Evolutionary conservation across 108 stramenopile species (phyloP).

Genomic region (Thalassiosira profunda): DNA sequence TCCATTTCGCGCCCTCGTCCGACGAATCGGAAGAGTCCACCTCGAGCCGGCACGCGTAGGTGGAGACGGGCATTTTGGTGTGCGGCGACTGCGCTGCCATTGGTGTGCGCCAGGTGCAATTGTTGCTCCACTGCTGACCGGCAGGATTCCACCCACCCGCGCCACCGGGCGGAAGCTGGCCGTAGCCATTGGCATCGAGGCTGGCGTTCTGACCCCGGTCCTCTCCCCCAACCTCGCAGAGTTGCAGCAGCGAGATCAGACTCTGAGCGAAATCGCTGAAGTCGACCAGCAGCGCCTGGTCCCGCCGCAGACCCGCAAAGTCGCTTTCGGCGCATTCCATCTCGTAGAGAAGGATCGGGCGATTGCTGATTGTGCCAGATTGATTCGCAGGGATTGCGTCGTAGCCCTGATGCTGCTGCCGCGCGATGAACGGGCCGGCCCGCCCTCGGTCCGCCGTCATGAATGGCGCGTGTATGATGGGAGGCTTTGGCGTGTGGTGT

Average conservation of each 20-base stretch:
- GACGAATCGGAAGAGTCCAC: conserved; percentile 9
- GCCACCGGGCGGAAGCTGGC: background rate
- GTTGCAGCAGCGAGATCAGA: conserved; percentile 43
- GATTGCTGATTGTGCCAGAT: conserved; percentile 4
- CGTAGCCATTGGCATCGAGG: background rate
- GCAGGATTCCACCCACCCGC: background rate
- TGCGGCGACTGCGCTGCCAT: background rate
- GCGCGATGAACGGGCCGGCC: conserved; percentile 20
- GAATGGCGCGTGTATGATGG: conserved; percentile 39
- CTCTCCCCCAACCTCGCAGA: conserved; percentile 47
- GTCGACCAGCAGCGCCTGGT: conserved; percentile 55
- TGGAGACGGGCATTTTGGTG: conserved; percentile 30
- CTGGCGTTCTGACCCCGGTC: too few species aligned
- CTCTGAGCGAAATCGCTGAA: conserved; percentile 53
- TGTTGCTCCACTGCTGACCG: conserved; percentile 12
- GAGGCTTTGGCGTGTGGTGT: conserved; percentile 21
- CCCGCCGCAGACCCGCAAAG: conserved; percentile 41
- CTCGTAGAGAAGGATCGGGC: conserved; percentile 43
- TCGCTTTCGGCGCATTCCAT: conserved; percentile 59
- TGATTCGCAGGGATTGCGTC: background rate
- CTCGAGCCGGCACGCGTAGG: conserved; percentile 51
- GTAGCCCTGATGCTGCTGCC: background rate
- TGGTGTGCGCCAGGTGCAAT: conserved; percentile 15
- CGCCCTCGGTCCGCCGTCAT: conserved; percentile 21
- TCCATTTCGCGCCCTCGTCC: conserved; percentile 25